These are phyloP conservation scores for Botrytis aclada DNA, from an alignment of 2,329 filamentous ascomycete genomes.

Conservation along the genomic window DNA sequence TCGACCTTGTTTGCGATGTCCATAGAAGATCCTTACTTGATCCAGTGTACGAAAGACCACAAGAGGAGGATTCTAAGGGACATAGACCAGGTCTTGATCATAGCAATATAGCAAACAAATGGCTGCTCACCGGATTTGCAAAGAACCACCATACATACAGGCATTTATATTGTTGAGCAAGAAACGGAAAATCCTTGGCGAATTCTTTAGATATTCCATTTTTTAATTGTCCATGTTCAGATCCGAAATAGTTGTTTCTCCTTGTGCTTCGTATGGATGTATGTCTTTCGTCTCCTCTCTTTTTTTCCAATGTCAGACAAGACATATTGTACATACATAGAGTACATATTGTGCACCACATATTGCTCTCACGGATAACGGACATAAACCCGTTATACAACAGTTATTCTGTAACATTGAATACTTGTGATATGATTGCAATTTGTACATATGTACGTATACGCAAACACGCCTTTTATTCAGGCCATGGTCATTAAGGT, in stretches of 20 bases:
- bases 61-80: not conserved
- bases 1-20: conserved; percentile 1
- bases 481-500: not conserved
- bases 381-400: conserved; percentile 13
- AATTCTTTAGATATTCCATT: not conserved
- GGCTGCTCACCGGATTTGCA: conserved; percentile 3
- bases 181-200: not conserved
- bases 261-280: not conserved
- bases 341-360: not conserved
- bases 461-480: conserved; percentile 2
- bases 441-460: not conserved
- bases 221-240: not conserved
- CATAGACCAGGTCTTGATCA: conserved; percentile 7
- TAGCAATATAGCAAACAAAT: conserved; percentile 3
- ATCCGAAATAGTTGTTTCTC: not conserved
- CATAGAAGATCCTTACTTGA: conserved; percentile 18
- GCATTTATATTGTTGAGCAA: not conserved
- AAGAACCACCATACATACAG: not conserved
- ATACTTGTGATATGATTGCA: not conserved
- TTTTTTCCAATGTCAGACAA: not conserved
- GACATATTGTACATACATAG: not conserved
- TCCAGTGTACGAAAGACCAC: not conserved
- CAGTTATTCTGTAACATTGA: not conserved
- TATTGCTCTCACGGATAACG: conserved; percentile 7
- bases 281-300: conserved; percentile 1